Evolutionary conservation across 257 asterid genomes (phyloP), one percentile per base, ranked within the genome.

Genomic region (Parsonsia alboflavescens): DNA sequence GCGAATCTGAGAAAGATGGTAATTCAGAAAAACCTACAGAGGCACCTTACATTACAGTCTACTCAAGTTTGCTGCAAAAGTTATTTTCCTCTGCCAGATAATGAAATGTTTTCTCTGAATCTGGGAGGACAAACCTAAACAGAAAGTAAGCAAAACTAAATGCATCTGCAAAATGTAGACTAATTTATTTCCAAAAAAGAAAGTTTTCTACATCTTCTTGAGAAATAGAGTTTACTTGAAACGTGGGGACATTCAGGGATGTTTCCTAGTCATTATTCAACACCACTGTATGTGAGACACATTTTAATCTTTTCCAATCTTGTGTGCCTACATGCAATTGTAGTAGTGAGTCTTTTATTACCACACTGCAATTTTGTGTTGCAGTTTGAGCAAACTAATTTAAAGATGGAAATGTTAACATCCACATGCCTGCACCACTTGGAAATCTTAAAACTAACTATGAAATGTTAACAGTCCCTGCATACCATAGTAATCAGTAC

Each of bases 1-100:
- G 24, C 77, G 81, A 80, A 80, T 72, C 86, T 80, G 82, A 67
- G 52, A 57, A 72, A 71, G 58, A 67, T 10, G 42, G 72, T 22
- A 58, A 48, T 45, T 36, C 71, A 71, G 50, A 44, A 24, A 65
- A 65, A 42, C 8, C 66, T 22, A 65, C 2, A 19, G 11, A 21
- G 2, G 70, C 28, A 41, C 28, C 15, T 33, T 64, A 16, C 0
- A 15, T 6, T 16, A 36, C 69, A 64, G 48, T 36, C 48, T 19
- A 22, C 48, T 64, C 19, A 36, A 64, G 48, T 16, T 36, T 36
- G 17, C 24, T 8, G 22, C 24, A 41, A 0, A 1, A 39, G 7
- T 39, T 39, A 59, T 59, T 64, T 33, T 65, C 2, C 70, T 65
- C 28, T 21, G 13, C 70, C 50, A 39, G 70, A 63, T 33, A 15